These are phyloP conservation scores for Hermanozyma aechmeae DNA, from an alignment of 805 yeast genomes.

Conservation along the genomic window DNA sequence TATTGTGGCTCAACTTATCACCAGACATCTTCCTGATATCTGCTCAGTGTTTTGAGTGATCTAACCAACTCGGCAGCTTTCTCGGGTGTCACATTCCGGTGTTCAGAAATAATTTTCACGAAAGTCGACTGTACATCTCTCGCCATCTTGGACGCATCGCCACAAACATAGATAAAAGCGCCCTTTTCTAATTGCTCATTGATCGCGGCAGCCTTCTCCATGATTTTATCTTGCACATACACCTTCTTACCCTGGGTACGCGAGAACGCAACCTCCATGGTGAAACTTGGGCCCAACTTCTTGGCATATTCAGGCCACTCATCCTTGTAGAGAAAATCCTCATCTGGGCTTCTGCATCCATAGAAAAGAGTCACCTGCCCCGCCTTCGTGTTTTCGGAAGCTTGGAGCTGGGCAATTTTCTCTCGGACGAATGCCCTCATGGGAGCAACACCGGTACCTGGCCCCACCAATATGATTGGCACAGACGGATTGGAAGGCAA, in stretches of 20 bases:
- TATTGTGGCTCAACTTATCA: constrained; percentile 16
- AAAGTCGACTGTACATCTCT: constrained; percentile 78
- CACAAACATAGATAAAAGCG: constrained; percentile 91
- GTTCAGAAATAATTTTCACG: constrained; percentile 48
- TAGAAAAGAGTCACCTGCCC: constrained; percentile 75
- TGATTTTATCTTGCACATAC: constrained; percentile 78
- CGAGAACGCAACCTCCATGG: constrained; percentile 77
- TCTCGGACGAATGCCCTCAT: constrained; percentile 93
- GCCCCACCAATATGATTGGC: constrained; percentile 90
- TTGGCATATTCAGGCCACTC: constrained; percentile 81
- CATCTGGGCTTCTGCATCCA: constrained; percentile 74
- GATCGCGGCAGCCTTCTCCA: constrained; percentile 43
- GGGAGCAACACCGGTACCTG: constrained; percentile 99
- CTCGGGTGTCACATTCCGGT: constrained; percentile 53
- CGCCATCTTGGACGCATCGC: constrained; percentile 95
- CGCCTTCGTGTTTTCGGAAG: constrained; percentile 20
- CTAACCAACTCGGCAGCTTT: constrained; percentile 73
- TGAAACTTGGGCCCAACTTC: constrained; percentile 51
- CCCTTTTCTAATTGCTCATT: constrained; percentile 52
- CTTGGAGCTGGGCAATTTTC: constrained; percentile 46
- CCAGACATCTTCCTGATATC: constrained; percentile 98
- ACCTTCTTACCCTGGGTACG: constrained; percentile 55
- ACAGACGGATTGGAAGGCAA: constrained; percentile 76
- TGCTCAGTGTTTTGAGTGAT: constrained; percentile 70
- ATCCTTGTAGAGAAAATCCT: constrained; percentile 77